Evolutionary conservation across 2,329 filamentous ascomycete genomes (phyloP).

Genomic region (Lizonia empirigonia): DNA sequence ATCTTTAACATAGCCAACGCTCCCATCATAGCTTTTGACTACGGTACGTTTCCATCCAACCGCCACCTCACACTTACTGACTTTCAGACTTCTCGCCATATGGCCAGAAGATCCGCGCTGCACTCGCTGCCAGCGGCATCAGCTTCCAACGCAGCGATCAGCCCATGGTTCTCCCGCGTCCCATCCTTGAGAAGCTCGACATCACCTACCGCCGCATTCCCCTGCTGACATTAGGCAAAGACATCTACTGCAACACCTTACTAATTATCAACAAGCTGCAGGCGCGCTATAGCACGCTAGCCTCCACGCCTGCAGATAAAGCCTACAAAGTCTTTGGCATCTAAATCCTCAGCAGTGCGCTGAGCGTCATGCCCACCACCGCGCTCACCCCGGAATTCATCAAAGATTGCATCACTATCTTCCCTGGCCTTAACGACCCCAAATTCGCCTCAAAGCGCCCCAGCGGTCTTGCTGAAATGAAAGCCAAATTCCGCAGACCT

Average conservation of each 20-base stretch:
- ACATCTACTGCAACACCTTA: constrained; percentile 72
- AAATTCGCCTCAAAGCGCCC: constrained; percentile 3
- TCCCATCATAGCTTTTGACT: constrained; percentile 9
- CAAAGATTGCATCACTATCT: constrained; percentile 9
- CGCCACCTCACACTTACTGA: neutral
- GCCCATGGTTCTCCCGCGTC: constrained; percentile 69
- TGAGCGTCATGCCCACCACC: constrained; percentile 11
- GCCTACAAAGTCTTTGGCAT: constrained; percentile 17
- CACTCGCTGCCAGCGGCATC: constrained; percentile 4
- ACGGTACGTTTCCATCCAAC: neutral
- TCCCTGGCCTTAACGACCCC: neutral
- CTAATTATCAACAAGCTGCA: constrained; percentile 72
- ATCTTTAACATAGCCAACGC: constrained; percentile 1
- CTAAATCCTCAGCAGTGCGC: neutral
- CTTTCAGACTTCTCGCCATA: constrained; percentile 9
- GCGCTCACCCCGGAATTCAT: constrained; percentile 7
- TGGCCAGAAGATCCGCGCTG: constrained; percentile 3
- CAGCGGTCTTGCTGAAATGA: constrained; percentile 12
- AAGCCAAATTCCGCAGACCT: constrained; percentile 9
- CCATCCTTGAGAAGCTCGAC: constrained; percentile 65
- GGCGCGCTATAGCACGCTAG: constrained; percentile 48
- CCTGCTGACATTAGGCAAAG: constrained; percentile 67
- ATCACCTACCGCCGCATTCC: constrained; percentile 73
- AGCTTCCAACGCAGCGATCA: constrained; percentile 49
- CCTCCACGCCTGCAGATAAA: constrained; percentile 47